Conservation (phyloP, 768 basidiomycete genomes). For the Lenzites betulinus region DNA sequence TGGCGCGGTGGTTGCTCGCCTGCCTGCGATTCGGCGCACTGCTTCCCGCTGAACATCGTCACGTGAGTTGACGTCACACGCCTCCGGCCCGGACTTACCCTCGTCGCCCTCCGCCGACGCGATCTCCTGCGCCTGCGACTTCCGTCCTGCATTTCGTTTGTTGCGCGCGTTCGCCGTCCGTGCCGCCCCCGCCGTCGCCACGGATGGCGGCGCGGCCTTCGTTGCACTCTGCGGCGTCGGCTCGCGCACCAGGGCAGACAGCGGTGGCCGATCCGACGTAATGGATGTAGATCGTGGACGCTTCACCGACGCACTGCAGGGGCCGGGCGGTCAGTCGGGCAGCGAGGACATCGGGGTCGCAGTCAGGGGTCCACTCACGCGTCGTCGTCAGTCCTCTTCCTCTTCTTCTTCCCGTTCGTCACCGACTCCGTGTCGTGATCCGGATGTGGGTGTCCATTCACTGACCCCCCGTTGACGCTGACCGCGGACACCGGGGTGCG, state of each 20-base stretch:
- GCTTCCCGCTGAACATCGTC: slow-evolving; percentile 38
- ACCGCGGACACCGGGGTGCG: slow-evolving; percentile 20
- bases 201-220: slow-evolving; percentile 21
- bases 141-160: slow-evolving; percentile 34
- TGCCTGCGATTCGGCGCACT: slow-evolving; percentile 34
- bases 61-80: slow-evolving; percentile 35
- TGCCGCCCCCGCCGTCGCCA: slow-evolving; percentile 24
- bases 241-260: slow-evolving; percentile 27
- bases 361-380: slow-evolving; percentile 44
- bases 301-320: slow-evolving; percentile 56
- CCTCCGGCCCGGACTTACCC: slow-evolving; percentile 41
- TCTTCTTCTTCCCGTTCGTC: slow-evolving; percentile 57
- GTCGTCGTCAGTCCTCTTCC: slow-evolving; percentile 78
- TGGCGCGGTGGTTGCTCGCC: slow-evolving; percentile 42
- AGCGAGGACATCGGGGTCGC: not conserved
- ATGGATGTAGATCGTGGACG: slow-evolving; percentile 77
- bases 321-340: not conserved
- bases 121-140: slow-evolving; percentile 32
- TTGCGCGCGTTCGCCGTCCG: slow-evolving; percentile 30
- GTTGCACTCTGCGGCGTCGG: slow-evolving; percentile 34
- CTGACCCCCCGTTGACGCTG: slow-evolving; percentile 22
- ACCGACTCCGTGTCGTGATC: slow-evolving; percentile 51
- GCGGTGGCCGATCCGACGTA: slow-evolving; percentile 59
- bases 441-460: slow-evolving; percentile 41
- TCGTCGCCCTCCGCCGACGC: slow-evolving; percentile 59